Evolutionary conservation across 176 grass and related monocot species (phyloP).

Genomic region (Oryza nivara): DNA sequence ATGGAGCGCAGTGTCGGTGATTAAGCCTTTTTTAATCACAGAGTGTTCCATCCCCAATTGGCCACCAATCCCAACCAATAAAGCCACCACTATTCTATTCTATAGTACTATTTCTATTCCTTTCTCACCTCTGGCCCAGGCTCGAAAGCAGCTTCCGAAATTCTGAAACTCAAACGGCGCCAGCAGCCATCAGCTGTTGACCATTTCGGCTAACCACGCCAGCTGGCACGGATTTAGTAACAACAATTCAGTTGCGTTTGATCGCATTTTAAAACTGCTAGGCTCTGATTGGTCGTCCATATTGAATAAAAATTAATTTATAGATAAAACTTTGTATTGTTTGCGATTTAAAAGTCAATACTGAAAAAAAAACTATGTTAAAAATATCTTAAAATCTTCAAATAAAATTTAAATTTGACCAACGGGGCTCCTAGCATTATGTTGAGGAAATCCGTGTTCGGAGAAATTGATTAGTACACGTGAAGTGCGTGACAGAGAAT

Average conservation of each 20-base stretch:
- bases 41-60: neutral
- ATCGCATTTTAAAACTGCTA: neutral
- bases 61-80: conserved; percentile 3
- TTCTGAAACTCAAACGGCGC: neutral
- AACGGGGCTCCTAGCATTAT: neutral
- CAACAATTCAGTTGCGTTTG: neutral
- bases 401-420: no score
- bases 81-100: neutral
- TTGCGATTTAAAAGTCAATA: no score
- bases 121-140: neutral
- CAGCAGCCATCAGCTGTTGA: conserved; percentile 21
- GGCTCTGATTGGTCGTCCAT: no score
- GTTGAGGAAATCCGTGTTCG: neutral
- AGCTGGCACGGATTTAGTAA: neutral
- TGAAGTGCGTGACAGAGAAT: neutral
- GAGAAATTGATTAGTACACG: neutral
- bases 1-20: conserved; percentile 32
- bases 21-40: neutral
- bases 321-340: no score
- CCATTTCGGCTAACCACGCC: conserved; percentile 1
- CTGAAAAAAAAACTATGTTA: no score
- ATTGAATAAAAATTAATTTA: no score
- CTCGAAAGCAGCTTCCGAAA: neutral
- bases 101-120: neutral
- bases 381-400: no score